A percentile compares a stretch with the other conserved stretches of the same genome.
phyloP scores from a whole-genome alignment of 805 yeast species.

The Isabelozyma pseudorhagii region DNA sequence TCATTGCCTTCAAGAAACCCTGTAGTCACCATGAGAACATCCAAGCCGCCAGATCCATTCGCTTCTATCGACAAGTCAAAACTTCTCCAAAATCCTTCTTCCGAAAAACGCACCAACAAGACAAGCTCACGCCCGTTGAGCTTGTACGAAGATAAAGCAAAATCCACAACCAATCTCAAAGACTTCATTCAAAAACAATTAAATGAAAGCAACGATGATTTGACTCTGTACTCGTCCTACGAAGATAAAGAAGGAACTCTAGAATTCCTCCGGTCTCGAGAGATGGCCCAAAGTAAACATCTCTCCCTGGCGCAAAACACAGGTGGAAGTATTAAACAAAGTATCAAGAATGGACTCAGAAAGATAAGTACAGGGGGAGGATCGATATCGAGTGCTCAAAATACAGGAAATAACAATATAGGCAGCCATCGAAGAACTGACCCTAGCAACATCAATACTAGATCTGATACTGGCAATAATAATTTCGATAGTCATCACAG shows the following conservation, averaged over 20 bases:
- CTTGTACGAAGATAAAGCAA: constrained; percentile 5
- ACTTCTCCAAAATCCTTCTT: constrained; percentile 12
- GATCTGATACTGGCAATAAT: not conserved
- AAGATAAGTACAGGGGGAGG: constrained; percentile 34
- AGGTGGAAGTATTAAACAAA: constrained; percentile 37
- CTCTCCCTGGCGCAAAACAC: constrained; percentile 24
- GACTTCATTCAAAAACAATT: constrained; percentile 31
- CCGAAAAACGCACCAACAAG: constrained; percentile 3
- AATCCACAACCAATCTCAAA: constrained; percentile 21
- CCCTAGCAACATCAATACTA: constrained; percentile 12
- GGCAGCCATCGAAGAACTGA: not conserved
- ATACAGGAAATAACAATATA: constrained; percentile 13
- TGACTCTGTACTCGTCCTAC: constrained; percentile 10
- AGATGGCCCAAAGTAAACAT: constrained; percentile 15
- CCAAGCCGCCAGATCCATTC: constrained; percentile 33
- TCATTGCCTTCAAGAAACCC: constrained; percentile 1
- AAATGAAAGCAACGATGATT: constrained; percentile 20
- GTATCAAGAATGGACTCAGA: constrained; percentile 31
- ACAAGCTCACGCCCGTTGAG: constrained; percentile 4
- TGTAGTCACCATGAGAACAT: not conserved
- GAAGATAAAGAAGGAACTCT: constrained; percentile 27
- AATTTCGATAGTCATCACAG: constrained; percentile 3
- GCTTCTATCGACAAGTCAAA: constrained; percentile 40
- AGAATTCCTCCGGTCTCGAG: constrained; percentile 34
- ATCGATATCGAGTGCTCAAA: constrained; percentile 10